Conservation (phyloP, 345 rosid species). For the Acer campestre region DNA sequence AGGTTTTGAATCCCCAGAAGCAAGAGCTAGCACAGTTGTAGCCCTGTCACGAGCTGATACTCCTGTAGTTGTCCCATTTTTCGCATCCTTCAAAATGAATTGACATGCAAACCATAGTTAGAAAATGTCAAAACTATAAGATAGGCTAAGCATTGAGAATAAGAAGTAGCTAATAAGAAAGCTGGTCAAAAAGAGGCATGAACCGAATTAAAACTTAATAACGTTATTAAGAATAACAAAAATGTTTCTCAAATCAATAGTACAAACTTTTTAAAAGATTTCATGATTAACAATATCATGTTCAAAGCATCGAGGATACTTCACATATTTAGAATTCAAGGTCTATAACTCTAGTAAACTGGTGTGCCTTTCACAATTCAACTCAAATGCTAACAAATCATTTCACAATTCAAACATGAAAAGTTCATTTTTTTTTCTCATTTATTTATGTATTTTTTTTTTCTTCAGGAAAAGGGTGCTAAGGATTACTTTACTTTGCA, state of each 20-base stretch:
- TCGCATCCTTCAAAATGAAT: slow-evolving; percentile 68
- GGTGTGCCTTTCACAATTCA: slow-evolving; percentile 4
- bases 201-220: background rate
- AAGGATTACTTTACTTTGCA: background rate
- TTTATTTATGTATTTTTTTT: background rate
- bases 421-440: background rate
- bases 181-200: background rate
- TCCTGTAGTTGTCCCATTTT: slow-evolving; percentile 88
- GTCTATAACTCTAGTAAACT: background rate
- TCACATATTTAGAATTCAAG: slow-evolving; percentile 8
- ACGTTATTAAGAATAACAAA: slow-evolving; percentile 3
- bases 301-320: background rate
- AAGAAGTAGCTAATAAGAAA: background rate
- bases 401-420: background rate
- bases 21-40: slow-evolving; percentile 72
- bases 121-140: background rate
- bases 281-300: background rate
- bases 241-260: background rate
- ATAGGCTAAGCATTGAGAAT: background rate
- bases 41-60: slow-evolving; percentile 91
- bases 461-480: background rate
- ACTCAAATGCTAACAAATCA: background rate
- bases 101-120: slow-evolving; percentile 1
- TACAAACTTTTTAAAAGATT: background rate
- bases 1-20: slow-evolving; percentile 78